phyloP scores from a whole-genome alignment of 768 basidiomycete genomes.

The Dioszegia aurantiaca region DNA sequence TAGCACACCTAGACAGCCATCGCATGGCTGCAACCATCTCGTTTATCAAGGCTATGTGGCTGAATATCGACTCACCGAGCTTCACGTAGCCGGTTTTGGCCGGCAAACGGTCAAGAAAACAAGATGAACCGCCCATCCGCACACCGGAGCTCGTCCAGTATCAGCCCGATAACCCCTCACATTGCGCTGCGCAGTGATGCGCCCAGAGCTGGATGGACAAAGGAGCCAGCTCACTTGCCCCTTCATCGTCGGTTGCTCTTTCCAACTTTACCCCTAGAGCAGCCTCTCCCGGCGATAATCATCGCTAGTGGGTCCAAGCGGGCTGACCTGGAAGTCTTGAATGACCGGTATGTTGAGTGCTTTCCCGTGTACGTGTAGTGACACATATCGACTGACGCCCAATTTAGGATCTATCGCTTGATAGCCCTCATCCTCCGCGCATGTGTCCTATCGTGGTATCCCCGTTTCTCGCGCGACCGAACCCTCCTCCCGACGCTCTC shows the following conservation, averaged over 20 bases:
- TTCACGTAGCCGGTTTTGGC: too few species aligned
- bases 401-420: conserved; percentile 31
- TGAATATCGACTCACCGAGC: too few species aligned
- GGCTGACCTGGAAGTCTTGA: conserved; percentile 24
- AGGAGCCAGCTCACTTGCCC: conserved; percentile 34
- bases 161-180: too few species aligned
- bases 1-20: too few species aligned
- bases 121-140: too few species aligned
- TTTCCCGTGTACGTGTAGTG: too few species aligned
- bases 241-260: conserved; percentile 38
- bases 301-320: not conserved
- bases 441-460: conserved; percentile 44
- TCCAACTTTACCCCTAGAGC: conserved; percentile 23
- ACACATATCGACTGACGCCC: too few species aligned
- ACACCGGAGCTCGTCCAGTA: too few species aligned
- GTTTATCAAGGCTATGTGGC: too few species aligned
- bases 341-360: conserved; percentile 43
- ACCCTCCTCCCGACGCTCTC: conserved; percentile 33
- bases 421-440: conserved; percentile 36
- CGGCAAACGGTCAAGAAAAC: too few species aligned
- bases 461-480: conserved; percentile 34
- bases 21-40: too few species aligned
- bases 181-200: not conserved
- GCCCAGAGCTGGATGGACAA: not conserved
- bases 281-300: conserved; percentile 23